Evolutionary conservation across 1,284 basidiomycete species (phyloP).

Genomic region (Trametes sp.): DNA sequence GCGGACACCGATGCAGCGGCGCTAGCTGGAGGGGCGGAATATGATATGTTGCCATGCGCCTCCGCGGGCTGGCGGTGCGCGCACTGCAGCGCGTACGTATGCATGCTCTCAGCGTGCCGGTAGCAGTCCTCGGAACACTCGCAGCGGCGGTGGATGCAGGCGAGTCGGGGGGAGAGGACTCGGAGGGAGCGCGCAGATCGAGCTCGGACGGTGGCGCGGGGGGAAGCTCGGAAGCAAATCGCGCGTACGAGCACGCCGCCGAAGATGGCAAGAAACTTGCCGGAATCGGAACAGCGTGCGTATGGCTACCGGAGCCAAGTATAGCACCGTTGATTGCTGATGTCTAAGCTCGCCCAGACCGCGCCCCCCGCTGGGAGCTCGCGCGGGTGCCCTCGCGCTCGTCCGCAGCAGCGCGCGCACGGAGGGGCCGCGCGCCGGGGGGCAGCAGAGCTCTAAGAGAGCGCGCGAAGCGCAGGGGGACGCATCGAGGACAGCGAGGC

Average conservation of each 20-base stretch:
- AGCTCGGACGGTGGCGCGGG: conserved; percentile 19
- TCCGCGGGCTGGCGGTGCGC: conserved; percentile 6
- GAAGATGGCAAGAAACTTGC: conserved; percentile 30
- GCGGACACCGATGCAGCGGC: conserved; percentile 12
- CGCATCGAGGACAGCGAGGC: conserved; percentile 6
- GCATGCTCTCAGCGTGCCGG: not conserved
- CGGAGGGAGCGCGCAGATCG: conserved; percentile 11
- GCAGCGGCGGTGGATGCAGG: not conserved
- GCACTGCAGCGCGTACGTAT: no score
- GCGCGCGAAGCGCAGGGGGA: not conserved
- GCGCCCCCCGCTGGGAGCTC: not conserved
- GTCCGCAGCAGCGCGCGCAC: conserved; percentile 17
- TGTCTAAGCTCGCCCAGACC: conserved; percentile 21
- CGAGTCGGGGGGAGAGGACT: conserved; percentile 2
- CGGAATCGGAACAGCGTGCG: conserved; percentile 24
- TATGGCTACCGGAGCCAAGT: conserved; percentile 31
- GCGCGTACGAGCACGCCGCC: conserved; percentile 12
- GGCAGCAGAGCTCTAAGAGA: not conserved
- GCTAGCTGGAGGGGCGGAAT: conserved; percentile 7
- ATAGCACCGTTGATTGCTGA: conserved; percentile 30
- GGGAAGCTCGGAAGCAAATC: conserved; percentile 27
- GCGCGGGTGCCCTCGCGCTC: not conserved
- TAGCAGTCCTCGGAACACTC: not conserved
- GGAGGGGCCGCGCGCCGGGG: not conserved
- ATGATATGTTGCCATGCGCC: conserved; percentile 9